Base-by-base conservation (phyloP, 2,329 filamentous ascomycete species). In the Calonectria pteridis region DNA sequence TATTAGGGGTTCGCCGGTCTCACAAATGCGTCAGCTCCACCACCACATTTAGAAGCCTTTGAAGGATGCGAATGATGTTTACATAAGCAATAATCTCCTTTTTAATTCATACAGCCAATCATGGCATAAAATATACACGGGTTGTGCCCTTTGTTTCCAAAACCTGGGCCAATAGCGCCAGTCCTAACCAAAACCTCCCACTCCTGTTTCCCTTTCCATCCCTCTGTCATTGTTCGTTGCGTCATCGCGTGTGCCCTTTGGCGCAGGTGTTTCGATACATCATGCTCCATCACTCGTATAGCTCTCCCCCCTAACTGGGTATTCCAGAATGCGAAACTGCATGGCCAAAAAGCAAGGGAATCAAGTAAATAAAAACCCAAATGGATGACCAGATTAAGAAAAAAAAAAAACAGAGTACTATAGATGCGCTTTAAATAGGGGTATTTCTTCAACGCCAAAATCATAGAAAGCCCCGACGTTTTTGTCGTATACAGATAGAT, bases 401-500 rank as follows among this genome's bases (percentile, higher is more conserved):
- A 46, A 35, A 35, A 43, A 26, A 58, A 63, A 31, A 26, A 28
- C 29, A 37, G 55, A 23, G 16, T 33, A 67, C 28, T 67, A 50
- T 68, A 28, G 55, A 68, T 68, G 46, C 58, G 55, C 64, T 72
- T 49, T 58, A 59, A 46, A 58, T 59, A 46, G 31, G 55, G 70
- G 65, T 72, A 72, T 72, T 58, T 68, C 65, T 58, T 72, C 29
- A 68, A 55, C 43, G 58, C 63, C 26, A 40, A 63, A 37, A 31
- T 7, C 43, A 33, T 50, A 37, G 23, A 46, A 68, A 33, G 29
- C 50, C 20, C 65, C 18, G n/a, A 35, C 46, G 23, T 68, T 20
- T 37, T 53, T 53, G n/a, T 50, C 70, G 59, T 72, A 63, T 31
- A 65, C 37, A 58, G 46, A 33, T 37, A 64, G 35, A 77, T 77